These are phyloP conservation scores for Eucalyptus paniculata DNA, from an alignment of 345 rosid genomes.

Conservation along the genomic window DNA sequence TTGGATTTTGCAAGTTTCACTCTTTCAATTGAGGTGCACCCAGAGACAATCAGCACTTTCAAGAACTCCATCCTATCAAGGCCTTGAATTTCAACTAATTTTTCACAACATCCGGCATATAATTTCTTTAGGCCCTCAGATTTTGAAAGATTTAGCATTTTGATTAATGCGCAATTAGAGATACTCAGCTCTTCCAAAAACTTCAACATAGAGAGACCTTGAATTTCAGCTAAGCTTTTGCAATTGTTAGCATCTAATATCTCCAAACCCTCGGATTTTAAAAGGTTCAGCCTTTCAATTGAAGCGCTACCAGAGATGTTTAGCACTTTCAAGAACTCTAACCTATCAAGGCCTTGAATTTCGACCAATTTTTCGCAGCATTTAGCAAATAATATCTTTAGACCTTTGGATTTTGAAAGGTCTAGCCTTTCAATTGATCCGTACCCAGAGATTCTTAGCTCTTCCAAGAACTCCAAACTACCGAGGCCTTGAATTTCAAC, in stretches of 20 bases:
- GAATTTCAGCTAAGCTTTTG: not conserved
- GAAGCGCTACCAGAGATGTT: not conserved
- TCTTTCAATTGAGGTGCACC: not conserved
- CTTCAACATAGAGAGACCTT: not conserved
- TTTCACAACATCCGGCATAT: not conserved
- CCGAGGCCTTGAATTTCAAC: not conserved
- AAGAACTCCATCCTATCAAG: not conserved
- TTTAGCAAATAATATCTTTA: not conserved
- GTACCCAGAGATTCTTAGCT: not conserved
- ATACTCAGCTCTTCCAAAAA: not conserved
- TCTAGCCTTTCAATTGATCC: not conserved
- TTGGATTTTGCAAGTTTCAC: not conserved
- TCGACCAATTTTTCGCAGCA: not conserved
- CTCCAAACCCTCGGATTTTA: not conserved
- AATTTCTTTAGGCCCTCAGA: not conserved
- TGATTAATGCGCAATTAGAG: not conserved
- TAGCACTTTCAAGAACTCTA: not conserved
- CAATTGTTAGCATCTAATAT: not conserved
- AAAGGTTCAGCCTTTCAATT: not conserved
- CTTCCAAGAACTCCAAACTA: not conserved
- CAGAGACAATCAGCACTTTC: not conserved
- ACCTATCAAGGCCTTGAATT: not conserved
- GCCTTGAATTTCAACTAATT: not conserved
- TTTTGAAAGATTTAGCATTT: not conserved
- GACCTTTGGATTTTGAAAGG: not conserved